Base-by-base conservation (phyloP, 1,284 basidiomycete genomes). In the Melampsora medusae region DNA sequence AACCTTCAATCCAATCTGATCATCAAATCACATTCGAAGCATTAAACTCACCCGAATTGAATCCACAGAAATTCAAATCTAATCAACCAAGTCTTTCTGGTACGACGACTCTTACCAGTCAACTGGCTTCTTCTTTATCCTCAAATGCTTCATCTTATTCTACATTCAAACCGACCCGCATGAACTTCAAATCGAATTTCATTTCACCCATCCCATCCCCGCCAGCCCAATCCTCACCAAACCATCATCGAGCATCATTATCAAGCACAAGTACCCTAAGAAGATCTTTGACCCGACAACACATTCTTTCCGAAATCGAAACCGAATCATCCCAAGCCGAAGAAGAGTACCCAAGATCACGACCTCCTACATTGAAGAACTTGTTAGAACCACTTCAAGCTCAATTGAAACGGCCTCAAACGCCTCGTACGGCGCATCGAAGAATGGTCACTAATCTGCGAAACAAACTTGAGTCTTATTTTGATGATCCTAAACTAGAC, bases 371-470 rank as follows among this genome's bases (percentile, higher is more conserved):
- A 9, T 42, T 72, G 31, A 53, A 62, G 22, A 72, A 72, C 28
- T 50, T 72, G 4, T 50, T 72, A 17, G 70, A 59, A n/a, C 70
- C 70, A 46, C 62, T 72, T 6, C 70, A 72, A 48, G 70, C 70
- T 53, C 70, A 72, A 64, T 65, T 72, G 10, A 72, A 72, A 72
- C 61, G 70, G 16, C 70, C 70, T n/a, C 70, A 72, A 31, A 66
- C 61, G 17, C 70, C 70, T 50, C 70, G 70, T 35, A 72, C 70
- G 35, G 70, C 70, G 35, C 70, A 72, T 46, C n/a, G 70, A 48
- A 35, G 50, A 28, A 56, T 72, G 46, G 70, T 72, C 35, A 72
- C 50, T 61, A 72, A 66, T 65, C 59, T 72, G 1, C 38, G 70
- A 35, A 72, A 65, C 35, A 62, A 72, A 65, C 42, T 42, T 42